These are phyloP conservation scores for Ilex asprella DNA, from an alignment of 257 asterid species.

Conservation along the genomic window DNA sequence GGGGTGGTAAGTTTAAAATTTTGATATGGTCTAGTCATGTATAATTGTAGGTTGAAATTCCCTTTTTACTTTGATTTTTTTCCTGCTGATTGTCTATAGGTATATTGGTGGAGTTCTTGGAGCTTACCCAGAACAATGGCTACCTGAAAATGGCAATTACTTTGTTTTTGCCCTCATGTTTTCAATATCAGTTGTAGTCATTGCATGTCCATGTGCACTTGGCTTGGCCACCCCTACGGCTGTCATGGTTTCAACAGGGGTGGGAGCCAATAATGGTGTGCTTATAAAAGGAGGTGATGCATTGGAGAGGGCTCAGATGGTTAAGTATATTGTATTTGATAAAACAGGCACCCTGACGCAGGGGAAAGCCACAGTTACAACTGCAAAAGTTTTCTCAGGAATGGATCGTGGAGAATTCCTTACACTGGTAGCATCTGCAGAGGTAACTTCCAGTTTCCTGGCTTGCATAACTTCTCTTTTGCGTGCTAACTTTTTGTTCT, in stretches of 20 bases:
- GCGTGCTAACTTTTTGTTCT: constrained; percentile 2
- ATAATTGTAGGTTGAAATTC: not conserved
- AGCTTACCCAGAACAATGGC: constrained; percentile 75
- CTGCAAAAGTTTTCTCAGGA: constrained; percentile 66
- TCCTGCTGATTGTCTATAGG: constrained; percentile 37
- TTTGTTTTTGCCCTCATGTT: constrained; percentile 97
- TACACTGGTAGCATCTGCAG: constrained; percentile 93
- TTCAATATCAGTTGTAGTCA: constrained; percentile 87
- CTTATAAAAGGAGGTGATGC: constrained; percentile 99
- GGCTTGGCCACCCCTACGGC: constrained; percentile 99
- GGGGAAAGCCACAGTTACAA: constrained; percentile 90
- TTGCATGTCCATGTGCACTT: constrained; percentile 99
- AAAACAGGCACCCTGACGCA: constrained; percentile 98
- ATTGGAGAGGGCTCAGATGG: constrained; percentile 87
- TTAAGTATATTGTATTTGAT: constrained; percentile 77
- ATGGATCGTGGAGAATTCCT: constrained; percentile 98
- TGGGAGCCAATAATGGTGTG: constrained; percentile 97
- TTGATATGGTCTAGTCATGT: not conserved
- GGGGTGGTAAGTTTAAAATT: constrained; percentile 62
- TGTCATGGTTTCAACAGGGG: constrained; percentile 98
- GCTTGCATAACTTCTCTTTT: not conserved
- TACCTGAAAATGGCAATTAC: constrained; percentile 71
- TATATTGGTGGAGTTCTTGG: constrained; percentile 79
- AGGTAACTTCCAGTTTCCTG: constrained; percentile 41
- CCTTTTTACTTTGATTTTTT: not conserved